Percentiles rank a stretch among this genome's conserved stretches.
Evolutionary conservation across 2,329 filamentous ascomycete genomes (phyloP).

Genomic region (Cladobotryum protrusum): DNA sequence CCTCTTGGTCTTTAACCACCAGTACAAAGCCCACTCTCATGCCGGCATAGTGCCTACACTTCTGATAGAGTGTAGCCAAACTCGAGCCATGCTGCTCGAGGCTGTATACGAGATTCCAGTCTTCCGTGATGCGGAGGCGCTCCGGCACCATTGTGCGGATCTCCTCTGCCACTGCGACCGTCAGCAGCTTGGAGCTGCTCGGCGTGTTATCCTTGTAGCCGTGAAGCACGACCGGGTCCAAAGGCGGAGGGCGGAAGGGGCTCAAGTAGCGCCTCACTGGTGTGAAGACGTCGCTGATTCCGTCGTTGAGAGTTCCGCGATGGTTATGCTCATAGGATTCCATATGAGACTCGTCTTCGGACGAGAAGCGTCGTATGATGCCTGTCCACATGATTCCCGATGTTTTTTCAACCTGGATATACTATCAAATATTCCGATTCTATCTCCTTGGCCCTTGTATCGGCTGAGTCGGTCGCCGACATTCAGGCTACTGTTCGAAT

Average conservation of each 20-base stretch:
- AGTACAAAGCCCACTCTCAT: constrained; percentile 82
- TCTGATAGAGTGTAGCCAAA: constrained; percentile 77
- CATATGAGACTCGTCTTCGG: constrained; percentile 34
- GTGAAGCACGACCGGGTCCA: constrained; percentile 69
- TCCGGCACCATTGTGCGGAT: constrained; percentile 85
- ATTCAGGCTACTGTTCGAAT: too few species aligned
- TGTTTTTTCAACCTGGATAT: too few species aligned
- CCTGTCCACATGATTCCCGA: constrained; percentile 44
- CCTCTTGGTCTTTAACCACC: constrained; percentile 71
- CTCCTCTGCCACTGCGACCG: constrained; percentile 74
- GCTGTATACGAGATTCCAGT: constrained; percentile 83
- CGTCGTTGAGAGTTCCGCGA: constrained; percentile 30
- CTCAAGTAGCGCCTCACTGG: constrained; percentile 54
- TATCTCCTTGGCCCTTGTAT: background rate
- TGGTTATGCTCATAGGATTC: constrained; percentile 16
- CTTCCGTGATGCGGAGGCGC: constrained; percentile 76
- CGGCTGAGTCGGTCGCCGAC: background rate
- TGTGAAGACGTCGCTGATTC: constrained; percentile 52
- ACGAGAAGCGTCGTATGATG: constrained; percentile 61
- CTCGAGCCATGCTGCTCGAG: constrained; percentile 89
- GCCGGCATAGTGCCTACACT: constrained; percentile 60
- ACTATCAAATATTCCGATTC: too few species aligned
- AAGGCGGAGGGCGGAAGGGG: constrained; percentile 80
- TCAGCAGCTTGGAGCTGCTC: constrained; percentile 59
- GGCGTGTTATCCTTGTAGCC: constrained; percentile 59